Evolutionary conservation across 169 alveolate species (phyloP).

Genomic region (Eimeria acervulina): DNA sequence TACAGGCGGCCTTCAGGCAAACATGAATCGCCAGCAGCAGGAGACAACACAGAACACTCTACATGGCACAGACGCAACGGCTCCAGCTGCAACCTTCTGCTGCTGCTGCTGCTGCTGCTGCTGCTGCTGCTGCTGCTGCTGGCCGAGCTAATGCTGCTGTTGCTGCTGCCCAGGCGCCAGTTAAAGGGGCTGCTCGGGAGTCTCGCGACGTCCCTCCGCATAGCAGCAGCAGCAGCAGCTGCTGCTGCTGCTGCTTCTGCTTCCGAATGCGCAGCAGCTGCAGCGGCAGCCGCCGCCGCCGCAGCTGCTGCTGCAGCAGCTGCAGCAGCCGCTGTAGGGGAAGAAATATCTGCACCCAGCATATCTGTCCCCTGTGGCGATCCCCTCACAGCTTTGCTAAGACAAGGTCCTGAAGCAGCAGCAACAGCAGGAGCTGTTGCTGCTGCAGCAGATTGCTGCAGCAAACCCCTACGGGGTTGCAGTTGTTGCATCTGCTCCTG

Average conservation of each 20-base stretch:
- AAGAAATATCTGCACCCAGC: neutral
- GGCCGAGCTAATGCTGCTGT: neutral
- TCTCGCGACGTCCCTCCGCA: neutral
- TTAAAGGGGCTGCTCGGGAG: neutral
- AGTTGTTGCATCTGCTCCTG: too few species aligned
- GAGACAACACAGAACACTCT: neutral
- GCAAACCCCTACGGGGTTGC: too few species aligned
- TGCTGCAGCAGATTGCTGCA: slow-evolving; percentile 30
- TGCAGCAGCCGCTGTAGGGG: neutral
- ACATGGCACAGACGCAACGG: neutral
- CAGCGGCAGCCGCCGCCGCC: neutral
- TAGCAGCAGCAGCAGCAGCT: slow-evolving; percentile 1
- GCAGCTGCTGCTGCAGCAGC: too few species aligned
- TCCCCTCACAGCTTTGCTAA: neutral
- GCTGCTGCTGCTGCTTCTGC: slow-evolving; percentile 4
- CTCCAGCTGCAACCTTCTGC: slow-evolving; percentile 39
- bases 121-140: slow-evolving; percentile 42
- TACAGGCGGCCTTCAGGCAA: neutral
- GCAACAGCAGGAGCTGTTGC: neutral
- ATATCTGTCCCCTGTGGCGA: neutral
- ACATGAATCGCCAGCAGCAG: slow-evolving; percentile 27
- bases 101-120: neutral
- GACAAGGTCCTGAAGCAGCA: neutral
- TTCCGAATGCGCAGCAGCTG: slow-evolving; percentile 27
- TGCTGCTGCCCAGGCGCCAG: neutral